Evolutionary conservation across 208 protist species (phyloP).

Genomic region (Trypanosoma conorhini): DNA sequence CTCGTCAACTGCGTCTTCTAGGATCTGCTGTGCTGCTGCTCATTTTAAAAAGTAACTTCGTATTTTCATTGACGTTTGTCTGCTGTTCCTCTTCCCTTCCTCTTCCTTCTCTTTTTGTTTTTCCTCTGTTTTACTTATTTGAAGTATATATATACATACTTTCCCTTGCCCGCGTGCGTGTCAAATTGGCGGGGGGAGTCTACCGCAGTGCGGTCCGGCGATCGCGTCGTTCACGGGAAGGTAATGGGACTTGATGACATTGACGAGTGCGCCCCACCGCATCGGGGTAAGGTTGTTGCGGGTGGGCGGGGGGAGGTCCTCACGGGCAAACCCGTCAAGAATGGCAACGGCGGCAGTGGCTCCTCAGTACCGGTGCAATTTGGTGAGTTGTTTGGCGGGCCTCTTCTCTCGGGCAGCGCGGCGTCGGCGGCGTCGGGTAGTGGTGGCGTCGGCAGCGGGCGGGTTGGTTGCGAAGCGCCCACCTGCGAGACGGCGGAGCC

Average conservation of each 20-base stretch:
- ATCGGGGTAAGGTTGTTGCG: neutral
- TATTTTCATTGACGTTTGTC: slow-evolving; percentile 4
- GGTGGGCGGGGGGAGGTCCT: neutral
- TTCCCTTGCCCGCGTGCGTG: neutral
- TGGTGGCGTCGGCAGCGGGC: neutral
- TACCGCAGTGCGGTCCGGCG: neutral
- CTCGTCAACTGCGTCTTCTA: neutral
- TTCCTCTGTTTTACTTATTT: neutral
- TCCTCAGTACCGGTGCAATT: slow-evolving; percentile 24
- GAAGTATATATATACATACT: slow-evolving; percentile 11
- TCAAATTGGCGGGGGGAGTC: neutral
- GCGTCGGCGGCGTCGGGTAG: slow-evolving; percentile 4
- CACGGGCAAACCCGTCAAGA: neutral
- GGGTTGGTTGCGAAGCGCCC: slow-evolving; percentile 1
- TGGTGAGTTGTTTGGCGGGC: slow-evolving; percentile 68
- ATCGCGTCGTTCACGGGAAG: neutral
- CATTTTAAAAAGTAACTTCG: neutral
- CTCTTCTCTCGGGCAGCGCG: slow-evolving; percentile 16
- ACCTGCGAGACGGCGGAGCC: neutral
- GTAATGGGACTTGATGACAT: slow-evolving; percentile 83
- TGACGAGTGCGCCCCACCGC: slow-evolving; percentile 61
- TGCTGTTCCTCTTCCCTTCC: slow-evolving; percentile 17
- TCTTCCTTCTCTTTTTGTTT: slow-evolving; percentile 24
- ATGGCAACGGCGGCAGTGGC: slow-evolving; percentile 6
- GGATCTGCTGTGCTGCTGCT: neutral